Evolutionary conservation across 1,284 basidiomycete species (phyloP).

Genomic region (Fistulinella cinereoalba): DNA sequence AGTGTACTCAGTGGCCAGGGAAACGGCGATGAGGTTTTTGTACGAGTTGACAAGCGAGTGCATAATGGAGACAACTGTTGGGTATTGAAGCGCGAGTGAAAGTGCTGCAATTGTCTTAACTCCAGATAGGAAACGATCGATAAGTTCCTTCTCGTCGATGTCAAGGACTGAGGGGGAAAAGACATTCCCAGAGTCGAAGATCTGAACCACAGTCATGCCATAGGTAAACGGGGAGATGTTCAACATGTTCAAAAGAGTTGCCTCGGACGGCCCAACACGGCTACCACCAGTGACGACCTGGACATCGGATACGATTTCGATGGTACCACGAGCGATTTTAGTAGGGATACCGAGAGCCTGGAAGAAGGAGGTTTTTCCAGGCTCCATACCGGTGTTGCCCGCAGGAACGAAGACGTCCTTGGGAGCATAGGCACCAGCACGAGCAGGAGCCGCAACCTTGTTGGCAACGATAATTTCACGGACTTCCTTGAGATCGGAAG

Average conservation of each 20-base stretch:
- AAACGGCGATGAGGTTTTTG: constrained; percentile 95
- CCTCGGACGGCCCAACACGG: constrained; percentile 96
- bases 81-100: constrained; percentile 94
- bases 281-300: constrained; percentile 91
- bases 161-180: constrained; percentile 94
- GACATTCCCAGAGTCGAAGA: constrained; percentile 88
- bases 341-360: constrained; percentile 99
- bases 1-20: constrained; percentile 91
- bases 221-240: constrained; percentile 99
- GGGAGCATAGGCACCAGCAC: constrained; percentile 96
- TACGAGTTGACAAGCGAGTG: constrained; percentile 98
- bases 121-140: constrained; percentile 89
- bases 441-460: constrained; percentile 97
- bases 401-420: constrained; percentile 90
- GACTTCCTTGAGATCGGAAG: constrained; percentile 89
- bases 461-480: constrained; percentile 92
- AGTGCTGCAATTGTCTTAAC: constrained; percentile 96
- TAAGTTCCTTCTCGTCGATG: constrained; percentile 86
- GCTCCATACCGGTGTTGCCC: constrained; percentile 99
- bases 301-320: constrained; percentile 98
- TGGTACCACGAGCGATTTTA: constrained; percentile 99
- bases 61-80: constrained; percentile 89
- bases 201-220: constrained; percentile 95
- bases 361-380: constrained; percentile 99
- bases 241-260: constrained; percentile 98